phyloP scores from a whole-genome alignment of 2,329 filamentous ascomycete species.

The Epichloe glyceriae region DNA sequence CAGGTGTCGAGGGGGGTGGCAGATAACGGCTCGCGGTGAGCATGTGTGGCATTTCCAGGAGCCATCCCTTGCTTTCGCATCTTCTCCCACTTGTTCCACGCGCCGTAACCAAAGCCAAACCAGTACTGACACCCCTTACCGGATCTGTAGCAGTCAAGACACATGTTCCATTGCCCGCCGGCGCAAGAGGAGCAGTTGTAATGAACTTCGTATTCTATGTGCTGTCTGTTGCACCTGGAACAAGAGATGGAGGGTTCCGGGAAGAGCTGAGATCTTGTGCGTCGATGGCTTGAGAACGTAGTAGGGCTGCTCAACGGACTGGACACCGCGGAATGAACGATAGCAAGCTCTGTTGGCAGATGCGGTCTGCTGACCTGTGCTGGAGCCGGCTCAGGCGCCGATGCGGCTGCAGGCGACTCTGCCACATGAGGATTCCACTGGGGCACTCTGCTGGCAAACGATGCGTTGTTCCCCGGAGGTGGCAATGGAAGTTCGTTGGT shows the following conservation, averaged over 20 bases:
- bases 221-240: slow-evolving; percentile 51
- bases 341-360: slow-evolving; percentile 28
- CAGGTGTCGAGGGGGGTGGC: slow-evolving; percentile 34
- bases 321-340: slow-evolving; percentile 20
- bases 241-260: slow-evolving; percentile 64
- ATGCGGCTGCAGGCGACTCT: neutral
- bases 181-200: slow-evolving; percentile 67
- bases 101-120: slow-evolving; percentile 73
- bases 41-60: slow-evolving; percentile 39
- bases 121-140: slow-evolving; percentile 72
- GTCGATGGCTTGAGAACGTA: slow-evolving; percentile 22
- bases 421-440: slow-evolving; percentile 12
- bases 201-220: slow-evolving; percentile 78
- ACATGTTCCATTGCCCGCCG: slow-evolving; percentile 64
- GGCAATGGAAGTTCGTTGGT: slow-evolving; percentile 11
- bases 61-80: slow-evolving; percentile 25
- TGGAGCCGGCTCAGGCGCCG: slow-evolving; percentile 11
- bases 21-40: slow-evolving; percentile 45
- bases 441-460: slow-evolving; percentile 25
- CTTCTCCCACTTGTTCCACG: slow-evolving; percentile 53
- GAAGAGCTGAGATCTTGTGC: slow-evolving; percentile 38
- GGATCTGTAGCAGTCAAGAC: slow-evolving; percentile 63
- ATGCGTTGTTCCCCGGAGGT: slow-evolving; percentile 14
- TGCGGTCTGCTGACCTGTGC: slow-evolving; percentile 15
- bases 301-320: slow-evolving; percentile 21